Evolutionary conservation across 2,329 filamentous ascomycete species (phyloP), one percentile per base, ranked within the genome.

Genomic region (Trichoderma hamatum): DNA sequence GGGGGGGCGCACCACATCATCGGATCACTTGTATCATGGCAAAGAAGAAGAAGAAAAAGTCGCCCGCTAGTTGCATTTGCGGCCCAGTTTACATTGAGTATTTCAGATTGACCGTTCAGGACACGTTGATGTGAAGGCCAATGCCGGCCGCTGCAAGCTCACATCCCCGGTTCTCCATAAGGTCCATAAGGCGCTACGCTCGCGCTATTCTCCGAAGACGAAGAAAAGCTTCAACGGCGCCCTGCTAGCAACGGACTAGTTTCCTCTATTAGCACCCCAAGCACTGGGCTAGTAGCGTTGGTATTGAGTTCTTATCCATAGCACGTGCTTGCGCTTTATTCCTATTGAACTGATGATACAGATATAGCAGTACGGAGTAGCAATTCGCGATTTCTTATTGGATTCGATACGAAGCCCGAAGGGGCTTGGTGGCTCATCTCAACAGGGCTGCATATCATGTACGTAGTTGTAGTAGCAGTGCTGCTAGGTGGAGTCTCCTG

Each of bases 371-470:
- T n/a, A 46, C 5, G 5, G 5, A 19, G 24, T 54, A 5, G n/a
- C 11, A 43, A 24, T 32, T 26, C 49, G 32, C 24, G 51, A 13
- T 54, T 55, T 43, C 46, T 52, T 26, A 19, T 43, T 24, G n/a
- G 30, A 32, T 39, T 32, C 28, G 19, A 30, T 28, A 34, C 52
- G 51, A 58, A 51, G 51, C 21, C 30, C 36, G 30, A 64, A 39
- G 59, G 30, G 21, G 34, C 19, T 32, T 21, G 67, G 60, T 32
- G 39, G 19, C 43, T 58, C 60, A 54, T 43, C 46, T 34, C 56
- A 59, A 21, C 51, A 69, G 58, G 59, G 59, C 46, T 69, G 51
- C 67, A 69, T 69, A 64, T 69, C 60, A 58, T 49, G 54, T 46
- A 58, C 30, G 5, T 14, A n/a, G n/a, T n/a, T n/a, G n/a, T n/a